Base-by-base conservation (phyloP, 176 grass and related monocot species). In the Carex pumila region DNA sequence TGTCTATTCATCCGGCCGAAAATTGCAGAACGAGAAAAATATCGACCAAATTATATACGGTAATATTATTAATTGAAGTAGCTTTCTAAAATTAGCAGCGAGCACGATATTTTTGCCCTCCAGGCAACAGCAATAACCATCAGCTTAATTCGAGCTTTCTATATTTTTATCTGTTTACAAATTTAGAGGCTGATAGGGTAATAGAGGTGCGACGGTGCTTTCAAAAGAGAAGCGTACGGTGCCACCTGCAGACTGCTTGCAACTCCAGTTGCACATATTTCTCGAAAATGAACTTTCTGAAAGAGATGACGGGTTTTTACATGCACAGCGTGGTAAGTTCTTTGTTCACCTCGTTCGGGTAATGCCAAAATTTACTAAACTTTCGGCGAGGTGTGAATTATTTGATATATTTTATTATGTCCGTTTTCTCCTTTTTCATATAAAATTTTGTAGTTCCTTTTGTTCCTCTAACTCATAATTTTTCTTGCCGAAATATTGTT, bases 271-370 rank as follows among this genome's bases (percentile, higher is more conserved):
- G 61, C 61, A 64, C 61, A 3, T 64, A 10, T 30, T 10, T 82
- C 49, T 82, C 49, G 12, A 41, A 85, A 82, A 91, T 84, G 61
- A 2, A 67, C 61, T 92, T 92, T 52, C 53, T 70, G 66, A 89
- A 87, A 85, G 0, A 74, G 82, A 83, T 92, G 81, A 14, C 60
- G 3, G 78, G 61, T 55, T 83, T 85, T 82, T 79, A 87, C 55
- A 79, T 63, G 68, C 78, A 81, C 53, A 57, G 54, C 74, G 17
- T 89, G 75, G 87, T 92, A 61, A 82, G 72, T 83, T 41, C 43
- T 45, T 45, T 45, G 43, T 45, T 45, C 7, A 45, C 1, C 43
- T 69, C n/a, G 6, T 19, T 62, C 10, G n/a, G 17, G 15, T 74
- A 45, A 50, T 55, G 25, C 50, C 34, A 69, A n/a, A 61, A 17